phyloP scores from a whole-genome alignment of 805 yeast species.

The Lipomyces chichibuensis region DNA sequence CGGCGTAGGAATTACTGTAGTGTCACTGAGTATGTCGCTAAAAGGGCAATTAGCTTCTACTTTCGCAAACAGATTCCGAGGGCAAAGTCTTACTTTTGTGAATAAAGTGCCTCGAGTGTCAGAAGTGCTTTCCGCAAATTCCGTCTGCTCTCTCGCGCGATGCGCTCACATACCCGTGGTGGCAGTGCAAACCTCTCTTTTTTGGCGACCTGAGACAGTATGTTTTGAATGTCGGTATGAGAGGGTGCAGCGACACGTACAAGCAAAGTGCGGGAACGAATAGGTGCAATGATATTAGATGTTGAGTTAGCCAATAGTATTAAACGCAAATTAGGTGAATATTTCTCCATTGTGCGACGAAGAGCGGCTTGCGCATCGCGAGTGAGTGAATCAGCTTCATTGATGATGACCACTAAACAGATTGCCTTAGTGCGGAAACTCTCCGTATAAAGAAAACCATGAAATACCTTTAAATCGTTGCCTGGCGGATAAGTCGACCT shows the following conservation, averaged over 20 bases:
- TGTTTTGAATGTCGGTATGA: constrained; percentile 56
- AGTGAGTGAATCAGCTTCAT: constrained; percentile 86
- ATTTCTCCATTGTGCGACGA: constrained; percentile 95
- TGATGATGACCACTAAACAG: constrained; percentile 65
- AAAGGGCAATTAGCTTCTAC: background rate
- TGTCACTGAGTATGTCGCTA: constrained; percentile 27
- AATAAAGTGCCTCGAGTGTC: constrained; percentile 73
- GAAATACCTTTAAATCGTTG: constrained; percentile 48
- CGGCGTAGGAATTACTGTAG: constrained; percentile 63
- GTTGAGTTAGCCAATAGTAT: constrained; percentile 86
- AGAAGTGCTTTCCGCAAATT: constrained; percentile 79
- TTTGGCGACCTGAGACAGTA: constrained; percentile 58
- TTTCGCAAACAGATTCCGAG: background rate
- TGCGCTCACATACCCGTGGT: constrained; percentile 49
- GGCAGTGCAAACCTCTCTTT: constrained; percentile 57
- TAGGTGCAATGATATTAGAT: constrained; percentile 90
- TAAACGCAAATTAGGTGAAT: constrained; percentile 82
- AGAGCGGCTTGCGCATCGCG: constrained; percentile 96
- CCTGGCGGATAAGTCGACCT: constrained; percentile 72
- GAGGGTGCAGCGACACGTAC: constrained; percentile 87
- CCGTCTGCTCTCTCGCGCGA: constrained; percentile 62
- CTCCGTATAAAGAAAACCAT: background rate
- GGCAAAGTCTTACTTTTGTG: constrained; percentile 38
- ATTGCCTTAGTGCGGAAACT: background rate
- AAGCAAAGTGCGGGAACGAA: constrained; percentile 86